phyloP scores from a whole-genome alignment of 305 asterid species.

The Nicotiana rustica region DNA sequence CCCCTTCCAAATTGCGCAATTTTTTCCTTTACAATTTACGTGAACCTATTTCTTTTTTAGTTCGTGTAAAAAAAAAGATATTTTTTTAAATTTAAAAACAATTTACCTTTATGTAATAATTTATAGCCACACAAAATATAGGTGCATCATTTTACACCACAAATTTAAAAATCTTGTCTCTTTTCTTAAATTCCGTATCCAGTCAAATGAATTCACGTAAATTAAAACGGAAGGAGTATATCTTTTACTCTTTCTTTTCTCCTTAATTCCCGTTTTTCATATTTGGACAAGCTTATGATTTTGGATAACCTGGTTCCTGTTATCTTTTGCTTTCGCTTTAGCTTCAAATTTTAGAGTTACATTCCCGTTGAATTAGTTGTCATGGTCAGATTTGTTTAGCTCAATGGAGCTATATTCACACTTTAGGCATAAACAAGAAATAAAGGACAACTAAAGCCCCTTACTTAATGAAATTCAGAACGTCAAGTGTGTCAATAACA shows the following conservation, averaged over 20 bases:
- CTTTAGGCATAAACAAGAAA: neutral
- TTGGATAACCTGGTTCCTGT: neutral
- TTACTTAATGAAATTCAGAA: too few species aligned
- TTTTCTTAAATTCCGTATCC: too few species aligned
- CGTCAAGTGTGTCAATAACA: too few species aligned
- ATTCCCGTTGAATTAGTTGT: neutral
- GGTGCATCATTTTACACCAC: too few species aligned
- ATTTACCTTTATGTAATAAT: too few species aligned
- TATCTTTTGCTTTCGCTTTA: neutral
- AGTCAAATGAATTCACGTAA: too few species aligned
- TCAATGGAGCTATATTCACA: neutral
- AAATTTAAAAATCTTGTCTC: too few species aligned
- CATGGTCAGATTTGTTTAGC: neutral
- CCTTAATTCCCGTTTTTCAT: neutral
- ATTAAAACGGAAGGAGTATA: neutral
- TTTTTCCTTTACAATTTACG: neutral
- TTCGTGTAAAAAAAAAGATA: too few species aligned
- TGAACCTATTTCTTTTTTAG: too few species aligned
- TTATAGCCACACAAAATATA: too few species aligned
- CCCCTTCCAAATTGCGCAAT: slow-evolving; percentile 6
- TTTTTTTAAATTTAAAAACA: too few species aligned
- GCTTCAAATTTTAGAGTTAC: neutral
- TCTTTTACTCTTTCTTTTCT: neutral
- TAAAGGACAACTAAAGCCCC: neutral
- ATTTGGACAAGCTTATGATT: slow-evolving; percentile 3